Evolutionary conservation across 805 yeast genomes (phyloP).

Genomic region (Pichia paraexigua): DNA sequence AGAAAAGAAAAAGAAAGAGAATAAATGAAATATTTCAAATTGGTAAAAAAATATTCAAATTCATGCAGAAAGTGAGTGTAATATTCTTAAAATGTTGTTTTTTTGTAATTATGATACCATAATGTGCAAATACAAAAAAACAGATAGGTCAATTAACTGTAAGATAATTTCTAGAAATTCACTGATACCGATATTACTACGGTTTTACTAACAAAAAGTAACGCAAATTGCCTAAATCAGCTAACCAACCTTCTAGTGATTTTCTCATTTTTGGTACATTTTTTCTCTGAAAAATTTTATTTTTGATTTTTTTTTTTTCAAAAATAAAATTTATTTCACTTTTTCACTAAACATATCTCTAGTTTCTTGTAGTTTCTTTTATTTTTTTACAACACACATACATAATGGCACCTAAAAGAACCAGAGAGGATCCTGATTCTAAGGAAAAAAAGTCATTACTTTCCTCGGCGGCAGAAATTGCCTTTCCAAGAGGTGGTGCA

Average conservation of each 20-base stretch:
- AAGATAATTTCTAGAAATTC: not conserved
- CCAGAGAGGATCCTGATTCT: conserved; percentile 36
- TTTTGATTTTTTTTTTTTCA: not conserved
- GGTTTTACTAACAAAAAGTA: no score
- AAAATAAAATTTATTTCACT: not conserved
- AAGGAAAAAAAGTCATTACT: conserved; percentile 25
- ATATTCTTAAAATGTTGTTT: not conserved
- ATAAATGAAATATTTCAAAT: not conserved
- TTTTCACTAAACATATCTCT: not conserved
- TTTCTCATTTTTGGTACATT: not conserved
- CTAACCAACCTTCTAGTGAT: not conserved
- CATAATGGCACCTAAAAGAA: conserved; percentile 33
- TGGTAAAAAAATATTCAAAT: not conserved
- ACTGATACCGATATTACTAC: not conserved
- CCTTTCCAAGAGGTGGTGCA: conserved; percentile 96
- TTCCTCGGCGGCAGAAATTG: conserved; percentile 35
- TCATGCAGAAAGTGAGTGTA: not conserved
- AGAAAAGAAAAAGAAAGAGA: not conserved
- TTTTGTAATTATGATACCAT: not conserved
- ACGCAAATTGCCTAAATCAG: no score
- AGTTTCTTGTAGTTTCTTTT: no score
- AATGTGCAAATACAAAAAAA: not conserved
- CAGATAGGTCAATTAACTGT: not conserved
- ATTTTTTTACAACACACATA: not conserved
- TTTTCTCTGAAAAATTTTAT: not conserved